Conservation (phyloP, 2,329 filamentous ascomycete species). For the Chaetoscypha palmicola region DNA sequence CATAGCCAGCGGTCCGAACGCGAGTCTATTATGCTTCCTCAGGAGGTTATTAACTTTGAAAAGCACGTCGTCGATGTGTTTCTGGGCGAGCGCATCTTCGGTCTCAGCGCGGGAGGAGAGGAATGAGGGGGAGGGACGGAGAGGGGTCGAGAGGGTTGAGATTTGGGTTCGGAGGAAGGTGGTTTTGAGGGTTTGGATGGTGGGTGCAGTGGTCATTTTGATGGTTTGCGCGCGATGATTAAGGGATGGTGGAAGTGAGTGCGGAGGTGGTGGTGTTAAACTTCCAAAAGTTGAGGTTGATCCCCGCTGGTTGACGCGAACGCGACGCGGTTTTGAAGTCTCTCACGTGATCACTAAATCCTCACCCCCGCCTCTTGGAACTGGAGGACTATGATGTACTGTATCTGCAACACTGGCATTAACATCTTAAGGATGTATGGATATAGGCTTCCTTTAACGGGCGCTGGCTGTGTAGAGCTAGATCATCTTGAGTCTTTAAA, state of each 20-base stretch:
- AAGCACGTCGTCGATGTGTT: conserved; percentile 49
- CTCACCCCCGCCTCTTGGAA: too few species aligned
- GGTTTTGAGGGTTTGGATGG: conserved; percentile 56
- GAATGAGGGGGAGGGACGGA: conserved; percentile 39
- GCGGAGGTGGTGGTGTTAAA: too few species aligned
- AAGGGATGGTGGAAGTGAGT: neutral
- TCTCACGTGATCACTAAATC: too few species aligned
- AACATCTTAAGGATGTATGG: too few species aligned
- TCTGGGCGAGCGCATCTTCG: conserved; percentile 34
- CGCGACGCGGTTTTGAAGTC: too few species aligned
- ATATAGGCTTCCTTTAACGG: too few species aligned
- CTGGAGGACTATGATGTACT: too few species aligned
- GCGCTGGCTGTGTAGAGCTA: too few species aligned
- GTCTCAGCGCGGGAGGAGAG: conserved; percentile 35
- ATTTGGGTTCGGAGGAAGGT: conserved; percentile 57
- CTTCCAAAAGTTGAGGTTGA: too few species aligned
- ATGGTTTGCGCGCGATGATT: neutral
- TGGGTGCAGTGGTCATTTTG: conserved; percentile 36
- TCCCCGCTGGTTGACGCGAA: too few species aligned
- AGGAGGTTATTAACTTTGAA: conserved; percentile 54
- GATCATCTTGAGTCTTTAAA: too few species aligned
- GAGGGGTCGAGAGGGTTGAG: conserved; percentile 47
- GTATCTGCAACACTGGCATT: too few species aligned
- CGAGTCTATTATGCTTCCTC: conserved; percentile 57
- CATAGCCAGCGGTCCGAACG: conserved; percentile 61